A percentile compares a stretch with the other conserved stretches of the same genome.
Evolutionary conservation across 1,284 basidiomycete species (phyloP).

Genomic region (Puccinia coronata): DNA sequence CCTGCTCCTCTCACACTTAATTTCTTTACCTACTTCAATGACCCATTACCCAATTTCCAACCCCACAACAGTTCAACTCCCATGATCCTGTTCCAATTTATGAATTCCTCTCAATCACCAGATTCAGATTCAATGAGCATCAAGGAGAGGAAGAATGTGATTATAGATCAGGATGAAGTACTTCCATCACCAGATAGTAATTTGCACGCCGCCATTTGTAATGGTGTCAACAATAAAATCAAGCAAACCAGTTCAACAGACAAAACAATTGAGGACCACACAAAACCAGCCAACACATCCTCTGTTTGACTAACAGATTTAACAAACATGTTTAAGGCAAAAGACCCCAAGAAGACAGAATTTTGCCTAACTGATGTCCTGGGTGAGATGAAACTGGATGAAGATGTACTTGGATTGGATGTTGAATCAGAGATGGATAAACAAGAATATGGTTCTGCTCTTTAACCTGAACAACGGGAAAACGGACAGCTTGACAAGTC

Average conservation of each 20-base stretch:
- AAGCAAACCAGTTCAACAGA: neutral
- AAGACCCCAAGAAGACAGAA: constrained; percentile 36
- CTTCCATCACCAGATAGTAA: no score
- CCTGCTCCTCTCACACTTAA: no score
- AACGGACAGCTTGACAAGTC: neutral
- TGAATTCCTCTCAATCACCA: no score
- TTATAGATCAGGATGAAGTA: no score
- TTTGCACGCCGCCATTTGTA: no score
- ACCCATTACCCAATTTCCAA: no score
- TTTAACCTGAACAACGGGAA: neutral
- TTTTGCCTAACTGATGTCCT: constrained; percentile 34
- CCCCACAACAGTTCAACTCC: no score
- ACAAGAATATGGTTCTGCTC: neutral
- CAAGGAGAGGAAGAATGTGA: no score
- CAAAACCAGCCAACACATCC: neutral
- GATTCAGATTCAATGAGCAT: no score
- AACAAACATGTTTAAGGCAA: constrained; percentile 47
- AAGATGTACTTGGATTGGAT: neutral
- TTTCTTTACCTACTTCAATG: no score
- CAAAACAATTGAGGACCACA: neutral
- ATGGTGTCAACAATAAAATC: neutral
- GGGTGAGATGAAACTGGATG: constrained; percentile 36
- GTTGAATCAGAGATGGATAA: neutral
- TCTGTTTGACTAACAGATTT: constrained; percentile 31
- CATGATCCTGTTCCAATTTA: no score